phyloP scores from a whole-genome alignment of 176 grass and related monocot species.

The Carex scoparia region DNA sequence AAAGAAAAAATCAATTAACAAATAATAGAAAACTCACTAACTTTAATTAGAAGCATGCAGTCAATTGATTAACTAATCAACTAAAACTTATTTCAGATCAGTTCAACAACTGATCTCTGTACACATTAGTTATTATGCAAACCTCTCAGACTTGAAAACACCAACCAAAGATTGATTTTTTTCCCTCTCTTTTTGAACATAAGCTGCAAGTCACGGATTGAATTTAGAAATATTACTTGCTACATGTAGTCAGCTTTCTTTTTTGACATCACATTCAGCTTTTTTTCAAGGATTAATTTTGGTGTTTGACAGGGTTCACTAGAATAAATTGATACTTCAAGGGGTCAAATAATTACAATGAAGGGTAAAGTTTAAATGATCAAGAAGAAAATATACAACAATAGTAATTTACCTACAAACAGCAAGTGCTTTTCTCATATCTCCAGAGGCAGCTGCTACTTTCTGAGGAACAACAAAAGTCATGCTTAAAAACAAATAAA shows the following conservation, averaged over 20 bases:
- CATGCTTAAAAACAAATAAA: background rate
- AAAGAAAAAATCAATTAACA: constrained; percentile 20
- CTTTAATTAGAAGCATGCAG: background rate
- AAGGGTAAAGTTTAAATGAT: background rate
- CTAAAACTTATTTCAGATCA: background rate
- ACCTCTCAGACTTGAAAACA: background rate
- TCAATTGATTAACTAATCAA: background rate
- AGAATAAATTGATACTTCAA: background rate
- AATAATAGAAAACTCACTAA: background rate
- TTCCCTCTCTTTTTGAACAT: background rate
- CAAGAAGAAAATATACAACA: constrained; percentile 10
- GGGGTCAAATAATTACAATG: background rate
- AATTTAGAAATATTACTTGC: background rate
- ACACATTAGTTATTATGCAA: background rate
- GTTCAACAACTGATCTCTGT: background rate
- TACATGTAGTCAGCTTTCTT: background rate
- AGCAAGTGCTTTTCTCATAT: constrained; percentile 93
- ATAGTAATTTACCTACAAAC: constrained; percentile 68
- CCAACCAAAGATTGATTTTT: background rate
- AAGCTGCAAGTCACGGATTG: background rate
- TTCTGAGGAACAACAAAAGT: constrained; percentile 41
- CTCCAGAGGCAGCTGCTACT: constrained; percentile 80
- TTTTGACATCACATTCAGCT: background rate
- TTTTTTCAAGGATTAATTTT: background rate
- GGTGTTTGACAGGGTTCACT: background rate